Evolutionary conservation across 306 rosid genomes (phyloP), one percentile per base, ranked within the genome.

Genomic region (Trifolium repens): DNA sequence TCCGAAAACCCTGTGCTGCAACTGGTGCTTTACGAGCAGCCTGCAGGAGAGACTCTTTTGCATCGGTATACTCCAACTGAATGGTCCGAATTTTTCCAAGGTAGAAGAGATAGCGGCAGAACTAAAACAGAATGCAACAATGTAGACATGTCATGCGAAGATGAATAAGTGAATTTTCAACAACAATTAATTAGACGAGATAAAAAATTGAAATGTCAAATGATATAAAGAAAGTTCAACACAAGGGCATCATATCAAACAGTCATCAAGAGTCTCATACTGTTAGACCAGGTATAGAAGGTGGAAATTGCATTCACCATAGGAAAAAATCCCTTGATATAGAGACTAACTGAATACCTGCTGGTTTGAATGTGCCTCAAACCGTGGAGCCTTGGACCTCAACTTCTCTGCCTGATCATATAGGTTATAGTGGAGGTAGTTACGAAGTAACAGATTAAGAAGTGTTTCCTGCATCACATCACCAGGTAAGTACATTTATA

Each of bases 341-440:
- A 24, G 3, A 78, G 14, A 78, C 49, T 40, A 57, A 58, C 40
- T 12, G 37, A 14, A 40, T 81, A 89, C 98, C 97, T 94, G 98
- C 87, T 94, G 97, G 85, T 94, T 94, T 62, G 98, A 94, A 82
- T 94, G 98, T 66, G 97, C 98, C 72, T 90, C 98, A 80, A 94
- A 94, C 74, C 96, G 91, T 0, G 98, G 98, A 73, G 97, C 98
- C 87, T 94, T 94, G 53, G 98, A 94, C 87, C 98, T 90, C 85
- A 94, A 78, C 85, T 94, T 94, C 82, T 94, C 98, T 1, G 98
- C 98, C 75, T 91, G 98, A 80, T 94, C 98, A 67, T 87, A 94
- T 15, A 91, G 85, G 78, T 94, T 94, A 85, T 94, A 91, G 82
- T 90, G 94, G 76, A 94, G 98, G 84, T 94, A 94, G 79, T 94